These are phyloP conservation scores for Citrus sp. DNA, from an alignment of 345 rosid genomes.

Conservation along the genomic window DNA sequence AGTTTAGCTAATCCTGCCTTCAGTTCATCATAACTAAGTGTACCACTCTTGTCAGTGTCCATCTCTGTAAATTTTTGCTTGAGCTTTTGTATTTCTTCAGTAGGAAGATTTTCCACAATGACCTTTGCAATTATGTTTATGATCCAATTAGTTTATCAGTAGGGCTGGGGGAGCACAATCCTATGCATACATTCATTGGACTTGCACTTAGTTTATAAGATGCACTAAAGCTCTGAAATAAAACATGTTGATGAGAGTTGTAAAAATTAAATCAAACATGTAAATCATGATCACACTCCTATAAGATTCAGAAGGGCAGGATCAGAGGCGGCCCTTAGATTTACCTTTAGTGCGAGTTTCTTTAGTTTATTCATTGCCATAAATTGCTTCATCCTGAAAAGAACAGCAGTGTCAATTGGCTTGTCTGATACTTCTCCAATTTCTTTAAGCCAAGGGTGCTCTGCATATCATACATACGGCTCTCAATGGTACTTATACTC, in stretches of 20 bases:
- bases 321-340: not conserved
- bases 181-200: not conserved
- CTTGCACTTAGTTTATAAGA: not conserved
- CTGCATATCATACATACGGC: conserved; percentile 21
- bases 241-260: not conserved
- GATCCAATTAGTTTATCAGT: not conserved
- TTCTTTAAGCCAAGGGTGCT: conserved; percentile 70
- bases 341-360: conserved; percentile 89
- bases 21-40: conserved; percentile 78
- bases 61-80: conserved; percentile 73
- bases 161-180: not conserved
- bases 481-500: not conserved
- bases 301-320: not conserved
- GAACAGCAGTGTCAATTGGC: conserved; percentile 88
- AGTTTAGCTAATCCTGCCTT: conserved; percentile 68
- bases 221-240: too few relatives aligned
- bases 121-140: conserved; percentile 39
- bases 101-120: conserved; percentile 74
- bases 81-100: conserved; percentile 76
- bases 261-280: too few relatives aligned
- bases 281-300: not conserved
- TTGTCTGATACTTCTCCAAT: conserved; percentile 82
- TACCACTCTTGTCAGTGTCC: conserved; percentile 83
- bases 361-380: conserved; percentile 91
- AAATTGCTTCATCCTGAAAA: conserved; percentile 90